Conservation (phyloP, 208 protist species). For the Phytomonas francai region DNA sequence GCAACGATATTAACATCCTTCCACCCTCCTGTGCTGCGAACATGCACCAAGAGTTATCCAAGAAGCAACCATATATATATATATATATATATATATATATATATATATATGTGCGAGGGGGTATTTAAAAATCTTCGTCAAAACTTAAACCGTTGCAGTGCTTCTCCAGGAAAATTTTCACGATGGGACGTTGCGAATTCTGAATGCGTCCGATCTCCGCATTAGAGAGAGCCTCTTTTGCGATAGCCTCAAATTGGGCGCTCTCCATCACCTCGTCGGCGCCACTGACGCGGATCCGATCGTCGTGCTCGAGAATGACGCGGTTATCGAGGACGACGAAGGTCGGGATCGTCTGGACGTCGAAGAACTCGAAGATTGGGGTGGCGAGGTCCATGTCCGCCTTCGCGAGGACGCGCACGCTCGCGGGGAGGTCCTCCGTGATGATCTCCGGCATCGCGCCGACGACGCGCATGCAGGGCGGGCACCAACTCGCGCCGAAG, state of each 20-base stretch:
- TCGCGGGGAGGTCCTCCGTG: slow-evolving; percentile 25
- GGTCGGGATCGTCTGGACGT: slow-evolving; percentile 68
- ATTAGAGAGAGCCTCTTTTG: slow-evolving; percentile 26
- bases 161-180: slow-evolving; percentile 66
- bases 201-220: slow-evolving; percentile 60
- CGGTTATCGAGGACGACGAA: slow-evolving; percentile 76
- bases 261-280: slow-evolving; percentile 10
- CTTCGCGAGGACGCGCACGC: slow-evolving; percentile 45
- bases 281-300: background rate
- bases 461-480: slow-evolving; percentile 76
- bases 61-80: background rate
- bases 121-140: slow-evolving; percentile 67
- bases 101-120: slow-evolving; percentile 9
- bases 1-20: background rate
- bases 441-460: slow-evolving; percentile 45
- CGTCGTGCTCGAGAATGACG: slow-evolving; percentile 12
- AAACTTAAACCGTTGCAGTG: slow-evolving; percentile 46
- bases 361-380: slow-evolving; percentile 61
- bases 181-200: slow-evolving; percentile 47
- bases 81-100: slow-evolving; percentile 1
- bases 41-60: background rate
- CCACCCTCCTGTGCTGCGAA: background rate
- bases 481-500: slow-evolving; percentile 81
- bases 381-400: slow-evolving; percentile 76
- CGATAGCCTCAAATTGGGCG: background rate